Evolutionary conservation across 371 early-diverging fungal species (phyloP), one percentile per base, ranked within the genome.

Genomic region (Umbelopsis sp.): DNA sequence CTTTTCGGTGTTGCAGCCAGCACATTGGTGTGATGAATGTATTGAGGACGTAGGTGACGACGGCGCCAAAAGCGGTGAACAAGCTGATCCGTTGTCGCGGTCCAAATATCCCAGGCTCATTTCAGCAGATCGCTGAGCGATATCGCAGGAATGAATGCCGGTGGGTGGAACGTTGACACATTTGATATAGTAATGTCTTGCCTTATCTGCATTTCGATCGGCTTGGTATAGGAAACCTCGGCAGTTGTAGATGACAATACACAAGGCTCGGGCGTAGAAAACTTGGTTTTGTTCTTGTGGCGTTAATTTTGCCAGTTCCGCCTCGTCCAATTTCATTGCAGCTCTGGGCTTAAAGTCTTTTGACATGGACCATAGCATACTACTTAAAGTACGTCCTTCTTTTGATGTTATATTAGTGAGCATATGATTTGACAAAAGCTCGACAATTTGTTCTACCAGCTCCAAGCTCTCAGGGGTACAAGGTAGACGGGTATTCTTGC

Each of bases 1-100:
- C 35, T 80, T 80, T 66, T 82, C 83, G 2, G 67, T 65, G 8
- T 79, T 79, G 50, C 83, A 82, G n/a, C 75, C 73, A 45, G 76
- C 71, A 53, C 83, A 82, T 37, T 57, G 29, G 7, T 57, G 57
- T 35, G 57, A 29, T 14, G 57, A 57, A 57, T 57, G 57, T 57
- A 57, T 57, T 7, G 57, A 57, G 35, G 57, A 57, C 10, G 57
- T 57, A 8, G 57, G 57, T 18, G 57, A 57, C 7, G 57, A 57
- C 1, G 57, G 57, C 29, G 57, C n/a, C 9, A 57, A 29, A 1
- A 57, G 35, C 6, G 57, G 57, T 3, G 57, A 57, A 18, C 35
- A 57, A 7, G 48, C 16, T 16, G 57, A 57, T 16, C 29, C 37
- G n/a, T 29, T 57, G 35, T 57, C 57, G 1, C 57, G 57, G 32